Base-by-base conservation (phyloP, 768 basidiomycete species). In the Lactarius vividus region DNA sequence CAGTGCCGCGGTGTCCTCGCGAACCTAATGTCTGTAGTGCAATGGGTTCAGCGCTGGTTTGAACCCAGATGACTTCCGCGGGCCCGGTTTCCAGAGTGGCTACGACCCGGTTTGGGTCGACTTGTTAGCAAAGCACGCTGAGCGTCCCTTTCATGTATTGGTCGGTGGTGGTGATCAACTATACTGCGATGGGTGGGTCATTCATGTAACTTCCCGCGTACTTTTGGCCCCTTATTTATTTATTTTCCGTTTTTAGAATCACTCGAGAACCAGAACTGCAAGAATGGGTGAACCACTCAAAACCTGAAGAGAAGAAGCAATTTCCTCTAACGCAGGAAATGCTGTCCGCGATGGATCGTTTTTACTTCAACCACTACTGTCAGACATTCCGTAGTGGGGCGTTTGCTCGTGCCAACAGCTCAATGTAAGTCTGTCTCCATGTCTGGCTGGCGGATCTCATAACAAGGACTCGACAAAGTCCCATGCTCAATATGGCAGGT, bases 61-160 rank as follows among this genome's bases (percentile, higher is more conserved):
- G 31, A 94, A 96, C 72, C 87, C 89, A 62, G 90, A 93, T 68
- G 91, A 92, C 40, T 95, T 96, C 74, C 83, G 85, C 46, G 87
- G 89, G 3, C 89, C 90, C 10, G 90, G 91, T 0, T 96, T 87
- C 72, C 86, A 82, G 68, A 87, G 79, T 57, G 94, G 92, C 0
- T 93, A 90, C 71, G 95, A 96, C 74, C 94, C 93, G 8, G 85
- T 98, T 13, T 99, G 96, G 96, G 82, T 87, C 67, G 96, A 99
- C 77, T 77, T 99, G n/a, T 83, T 98, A 29, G 78, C 84, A 52
- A 88, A 90, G 71, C 97, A 98, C 71, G 80, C 83, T 2, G 83
- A 86, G 72, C 78, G 80, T 64, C 95, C 96, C 0, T 94, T 94
- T 74, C 96, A 99, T 72, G 85, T 81, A n/a, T 81, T 98, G 40